Base-by-base conservation (phyloP, 2,329 filamentous ascomycete genomes). In the Ophiostoma perfectum region DNA sequence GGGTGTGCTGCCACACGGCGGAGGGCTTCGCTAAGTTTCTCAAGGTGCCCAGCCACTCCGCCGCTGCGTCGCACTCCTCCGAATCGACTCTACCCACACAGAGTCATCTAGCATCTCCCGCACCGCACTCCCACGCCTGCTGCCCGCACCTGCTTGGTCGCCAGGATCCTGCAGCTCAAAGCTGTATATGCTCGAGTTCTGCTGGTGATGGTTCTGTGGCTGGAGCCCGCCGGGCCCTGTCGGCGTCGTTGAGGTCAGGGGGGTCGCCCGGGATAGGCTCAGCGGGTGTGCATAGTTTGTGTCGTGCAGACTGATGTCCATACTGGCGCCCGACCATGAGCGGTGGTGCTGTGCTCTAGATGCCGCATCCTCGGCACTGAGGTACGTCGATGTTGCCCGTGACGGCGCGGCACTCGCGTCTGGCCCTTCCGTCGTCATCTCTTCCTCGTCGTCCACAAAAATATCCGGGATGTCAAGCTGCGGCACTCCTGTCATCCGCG, bases 81-180 rank as follows among this genome's bases (percentile, higher is more conserved):
- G 84, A 72, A 97, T 93, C 81, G 91, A 96, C 79, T 96, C 92
- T 66, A 94, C 91, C 94, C 94, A 98, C 16, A 91, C 89, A 18
- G 92, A 95, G 75, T 94, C 91, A 74, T 95, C 92, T 67, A 98
- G 84, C 75, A 95, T 90, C 73, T 93, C 88, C 77, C 93, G 86
- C 73, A 96, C 88, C 5, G 84, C 82, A 77, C 90, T 93, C 67
- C 85, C 86, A 38, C 88, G 85, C 60, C 89, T 81, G 73, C 86
- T 86, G 75, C 83, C 74, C 45, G 75, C 41, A 66, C 70, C 3
- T 47, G 66, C 58, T 44, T 72, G 70, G 70, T 76, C 52, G 73
- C 78, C 78, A 67, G 79, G 76, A 62, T 84, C 83, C 69, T 83
- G 81, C 14, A 87, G 74, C 71, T 87, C 84, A 68, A 87, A 87